phyloP scores from a whole-genome alignment of 2,329 filamentous ascomycete species.

The Fusarium sulawesiense region DNA sequence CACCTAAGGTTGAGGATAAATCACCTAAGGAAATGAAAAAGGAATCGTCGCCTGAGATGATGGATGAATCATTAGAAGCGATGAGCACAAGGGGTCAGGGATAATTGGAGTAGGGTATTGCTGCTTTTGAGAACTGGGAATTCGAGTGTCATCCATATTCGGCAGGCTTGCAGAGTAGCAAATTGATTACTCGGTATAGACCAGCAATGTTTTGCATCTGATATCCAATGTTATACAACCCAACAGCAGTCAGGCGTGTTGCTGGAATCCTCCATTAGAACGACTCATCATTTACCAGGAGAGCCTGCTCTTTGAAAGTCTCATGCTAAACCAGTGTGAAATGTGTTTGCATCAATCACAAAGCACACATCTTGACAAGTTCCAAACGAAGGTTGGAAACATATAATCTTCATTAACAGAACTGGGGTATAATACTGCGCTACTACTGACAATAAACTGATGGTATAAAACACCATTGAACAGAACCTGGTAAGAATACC shows the following conservation, averaged over 20 bases:
- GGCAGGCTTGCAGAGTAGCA: background rate
- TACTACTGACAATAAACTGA: background rate
- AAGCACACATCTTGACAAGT: background rate
- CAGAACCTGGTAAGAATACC: background rate
- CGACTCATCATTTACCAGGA: accelerated
- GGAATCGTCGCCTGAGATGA: no score
- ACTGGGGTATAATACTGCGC: background rate
- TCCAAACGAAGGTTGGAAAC: background rate
- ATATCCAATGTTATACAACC: background rate
- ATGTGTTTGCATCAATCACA: background rate
- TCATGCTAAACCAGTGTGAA: accelerated
- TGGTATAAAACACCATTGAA: no score
- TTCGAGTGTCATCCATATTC: background rate
- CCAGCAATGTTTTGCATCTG: background rate
- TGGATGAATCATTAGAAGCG: no score
- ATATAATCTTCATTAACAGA: background rate
- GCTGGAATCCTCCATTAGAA: background rate
- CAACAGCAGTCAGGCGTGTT: background rate
- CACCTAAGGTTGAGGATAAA: accelerated
- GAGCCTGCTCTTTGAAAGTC: accelerated
- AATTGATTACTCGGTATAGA: background rate
- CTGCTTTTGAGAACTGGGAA: background rate
- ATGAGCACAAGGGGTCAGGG: no score
- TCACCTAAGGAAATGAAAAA: background rate
- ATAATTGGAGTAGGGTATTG: background rate